Base-by-base conservation (phyloP, 1,284 basidiomycete species). In the Ganoderma lucidum region DNA sequence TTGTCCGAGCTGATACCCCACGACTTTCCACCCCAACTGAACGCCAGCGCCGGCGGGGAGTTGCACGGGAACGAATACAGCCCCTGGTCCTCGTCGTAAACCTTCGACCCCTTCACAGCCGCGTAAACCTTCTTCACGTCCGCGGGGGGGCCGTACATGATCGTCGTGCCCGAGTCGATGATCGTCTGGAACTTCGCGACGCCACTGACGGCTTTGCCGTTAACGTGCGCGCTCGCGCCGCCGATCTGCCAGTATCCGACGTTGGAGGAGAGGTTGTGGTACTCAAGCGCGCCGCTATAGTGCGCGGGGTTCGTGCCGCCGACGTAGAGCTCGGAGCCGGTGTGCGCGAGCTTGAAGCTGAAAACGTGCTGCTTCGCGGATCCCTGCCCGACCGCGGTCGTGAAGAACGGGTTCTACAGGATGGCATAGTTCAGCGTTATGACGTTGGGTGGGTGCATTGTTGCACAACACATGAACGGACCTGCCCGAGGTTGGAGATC, bases 281-380 rank as follows among this genome's bases (percentile, higher is more conserved):
- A 71, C 60, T 73, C 70, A 56, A 70, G 48, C 19, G 39, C 15
- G 32, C 72, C 72, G 2, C 51, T 61, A 66, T 68, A 73, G 12
- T 56, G 66, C 8, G 64, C 61, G 3, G 48, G 1, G 66, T 73
- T 68, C 30, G 64, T 67, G 51, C 61, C 85, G 60, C 88, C 88
- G 65, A 90, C 81, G 78, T 78, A 85, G 35, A 89, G 82, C 74
- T 84, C 82, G 2, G 85, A 85, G 65, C 83, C 85, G 35, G 76
- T 77, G 37, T 73, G 71, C 12, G 82, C 79, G 71, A 89, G 83
- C 71, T 85, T 84, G 78, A 89, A 86, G 5, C 77, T 80, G 76
- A 88, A 88, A 62, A 85, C 81, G 41, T 80, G 73, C 23, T 78
- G 67, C 8, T 77, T 71, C 15, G 84, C 80, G 39, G 75, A 71